Evolutionary conservation across 805 yeast genomes (phyloP), one percentile per base, ranked within the genome.

Genomic region (Wickerhamiella azyma): DNA sequence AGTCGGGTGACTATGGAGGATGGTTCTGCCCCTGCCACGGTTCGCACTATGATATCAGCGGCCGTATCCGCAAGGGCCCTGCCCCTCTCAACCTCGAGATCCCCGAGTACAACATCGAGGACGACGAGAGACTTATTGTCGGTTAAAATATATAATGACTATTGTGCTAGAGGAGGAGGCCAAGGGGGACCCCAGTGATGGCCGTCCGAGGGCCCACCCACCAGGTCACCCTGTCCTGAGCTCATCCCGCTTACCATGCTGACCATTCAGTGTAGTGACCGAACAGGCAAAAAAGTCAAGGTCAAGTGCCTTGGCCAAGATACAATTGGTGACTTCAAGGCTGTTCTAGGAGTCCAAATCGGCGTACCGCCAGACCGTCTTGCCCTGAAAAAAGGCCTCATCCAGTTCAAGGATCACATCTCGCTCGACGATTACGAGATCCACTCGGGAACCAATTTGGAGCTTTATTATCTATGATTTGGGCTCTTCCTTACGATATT

Each of bases 21-120:
- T 92, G 99, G 99, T 92, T 92, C 89, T 92, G 98, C 71, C 98
- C 99, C 56, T 92, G 98, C 75, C 99, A 94, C 76, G 99, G 98
- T 77, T 89, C 97, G 65, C 98, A 94, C 70, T 92, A 92, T 71
- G 98, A 92, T 72, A 94, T 94, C 72, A 88, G 96, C 54, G 99
- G 99, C 69, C 89, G 99, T 81, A 89, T 92, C 66, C 85, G 99
- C 80, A 89, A 79, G 74, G 99, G 99, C 59, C 99, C 99, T 59
- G 99, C 99, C 65, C 99, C 99, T 64, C 77, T 85, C 69, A 92
- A 92, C 76, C 78, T 92, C 74, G 98, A 92, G 75, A 75, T 92
- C 60, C 99, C 99, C 59, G 73, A 76, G 59, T 92, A 92, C 67
- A 85, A 79, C 58, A 83, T 92, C 65, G 77, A 74, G 53, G 94